phyloP scores from a whole-genome alignment of 179 eudicot species.

The Silene vulgaris region DNA sequence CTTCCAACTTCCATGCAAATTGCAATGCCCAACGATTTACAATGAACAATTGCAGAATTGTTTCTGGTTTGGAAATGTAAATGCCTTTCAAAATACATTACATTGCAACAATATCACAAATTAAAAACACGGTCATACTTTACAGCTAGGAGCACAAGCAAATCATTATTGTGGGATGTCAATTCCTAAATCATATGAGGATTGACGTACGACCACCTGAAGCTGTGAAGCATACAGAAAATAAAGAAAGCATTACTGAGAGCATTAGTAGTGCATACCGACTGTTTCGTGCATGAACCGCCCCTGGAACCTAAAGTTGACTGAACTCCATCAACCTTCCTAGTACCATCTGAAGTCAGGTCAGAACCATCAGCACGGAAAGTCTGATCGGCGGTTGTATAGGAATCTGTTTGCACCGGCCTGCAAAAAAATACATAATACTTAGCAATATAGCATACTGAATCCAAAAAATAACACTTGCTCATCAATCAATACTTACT shows the following conservation, averaged over 20 bases:
- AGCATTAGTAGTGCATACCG: constrained; percentile 37
- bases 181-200: background rate
- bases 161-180: background rate
- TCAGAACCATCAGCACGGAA: constrained; percentile 39
- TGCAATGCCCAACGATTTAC: background rate
- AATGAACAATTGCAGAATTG: background rate
- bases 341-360: constrained; percentile 41
- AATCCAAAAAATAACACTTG: background rate
- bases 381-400: constrained; percentile 32
- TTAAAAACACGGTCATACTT: background rate
- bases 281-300: constrained; percentile 46
- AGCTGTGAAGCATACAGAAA: constrained; percentile 5
- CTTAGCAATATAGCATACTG: constrained; percentile 9
- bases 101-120: constrained; percentile 9
- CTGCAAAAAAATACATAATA: constrained; percentile 31
- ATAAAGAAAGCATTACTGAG: background rate
- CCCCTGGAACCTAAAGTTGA: constrained; percentile 56
- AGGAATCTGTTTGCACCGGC: constrained; percentile 38
- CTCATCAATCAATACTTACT: constrained; percentile 37
- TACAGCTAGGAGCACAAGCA: background rate
- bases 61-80: background rate
- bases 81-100: background rate
- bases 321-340: constrained; percentile 46
- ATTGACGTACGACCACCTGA: background rate
- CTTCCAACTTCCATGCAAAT: background rate